Percentiles rank a stretch among this genome's conserved stretches.
These are phyloP conservation scores for Ogataea zsoltii DNA, from an alignment of 805 yeast genomes.

Conservation along the genomic window DNA sequence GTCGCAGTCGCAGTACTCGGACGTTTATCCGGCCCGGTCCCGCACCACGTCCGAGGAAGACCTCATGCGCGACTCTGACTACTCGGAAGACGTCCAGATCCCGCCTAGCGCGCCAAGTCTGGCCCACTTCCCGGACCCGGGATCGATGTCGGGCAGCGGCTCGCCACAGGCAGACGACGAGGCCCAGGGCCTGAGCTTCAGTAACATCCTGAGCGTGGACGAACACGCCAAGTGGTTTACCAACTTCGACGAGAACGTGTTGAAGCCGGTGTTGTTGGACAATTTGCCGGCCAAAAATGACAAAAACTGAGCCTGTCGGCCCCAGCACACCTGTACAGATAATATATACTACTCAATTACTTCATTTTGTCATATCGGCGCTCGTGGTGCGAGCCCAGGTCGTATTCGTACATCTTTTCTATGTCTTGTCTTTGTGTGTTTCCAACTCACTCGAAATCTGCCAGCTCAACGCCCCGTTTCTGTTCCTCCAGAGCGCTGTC, in stretches of 20 bases:
- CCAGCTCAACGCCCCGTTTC: not conserved
- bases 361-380: not conserved
- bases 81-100: slow-evolving; percentile 34
- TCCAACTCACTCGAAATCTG: too few relatives aligned
- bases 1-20: slow-evolving; percentile 25
- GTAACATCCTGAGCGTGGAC: slow-evolving; percentile 43
- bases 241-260: slow-evolving; percentile 87
- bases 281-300: slow-evolving; percentile 36
- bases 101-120: slow-evolving; percentile 33
- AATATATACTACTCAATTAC: not conserved
- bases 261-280: slow-evolving; percentile 89
- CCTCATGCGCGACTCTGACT: slow-evolving; percentile 34
- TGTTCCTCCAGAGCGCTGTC: slow-evolving; percentile 61
- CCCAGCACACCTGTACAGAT: not conserved
- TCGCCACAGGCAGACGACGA: slow-evolving; percentile 7
- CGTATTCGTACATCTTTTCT: slow-evolving; percentile 1
- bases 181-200: slow-evolving; percentile 25
- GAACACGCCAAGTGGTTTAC: slow-evolving; percentile 91
- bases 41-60: slow-evolving; percentile 30
- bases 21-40: slow-evolving; percentile 24
- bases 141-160: slow-evolving; percentile 12
- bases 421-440: too few relatives aligned
- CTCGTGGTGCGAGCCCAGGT: too few relatives aligned
- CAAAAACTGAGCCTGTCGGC: slow-evolving; percentile 9
- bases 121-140: slow-evolving; percentile 22